Base-by-base conservation (phyloP, 2,329 filamentous ascomycete genomes). In the Massarina eburnea region DNA sequence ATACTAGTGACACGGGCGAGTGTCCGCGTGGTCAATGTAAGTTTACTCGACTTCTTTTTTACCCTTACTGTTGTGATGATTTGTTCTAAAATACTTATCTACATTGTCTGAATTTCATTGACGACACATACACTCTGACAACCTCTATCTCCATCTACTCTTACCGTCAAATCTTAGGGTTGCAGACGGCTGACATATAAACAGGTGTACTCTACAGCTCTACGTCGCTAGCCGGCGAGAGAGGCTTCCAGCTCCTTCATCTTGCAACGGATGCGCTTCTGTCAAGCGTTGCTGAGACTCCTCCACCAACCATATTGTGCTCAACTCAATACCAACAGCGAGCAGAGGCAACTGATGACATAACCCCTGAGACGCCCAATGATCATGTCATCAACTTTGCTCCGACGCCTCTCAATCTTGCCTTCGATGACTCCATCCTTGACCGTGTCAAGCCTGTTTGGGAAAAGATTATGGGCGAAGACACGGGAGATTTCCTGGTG, bases 41-140 rank as follows among this genome's bases (percentile, higher is more conserved):
- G 92, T 88, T 46, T 18, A 14, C 37, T 19, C 45, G n/a, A n/a
- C 33, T 51, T 33, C 47, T 49, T 49, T 49, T 49, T 32, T 43
- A 30, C 30, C 27, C 48, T 40, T 37, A 52, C 53, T 48, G 49
- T 78, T 67, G 87, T 91, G 92, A 96, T 97, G 91, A 96, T 79
- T 73, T 73, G 81, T 74, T 72, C 74, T 78, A 79, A 80, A 95
- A 94, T 89, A 91, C 91, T 97, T 97, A 97, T 96, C 92, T 96
- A 97, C 92, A 96, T 97, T 97, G 91, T 88, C 92, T 91, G 92
- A 95, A 87, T 75, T 76, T 72, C 80, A 80, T 86, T 95, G 91
- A 95, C 84, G 91, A 94, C 80, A 79, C 70, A 51, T 53, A 78
- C 78, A 81, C 83, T 91, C 87, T 92, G 85, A 92, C 85, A 89